These are phyloP conservation scores for Buxus sempervirens DNA, from an alignment of 164 flowering plant genomes.

Conservation along the genomic window DNA sequence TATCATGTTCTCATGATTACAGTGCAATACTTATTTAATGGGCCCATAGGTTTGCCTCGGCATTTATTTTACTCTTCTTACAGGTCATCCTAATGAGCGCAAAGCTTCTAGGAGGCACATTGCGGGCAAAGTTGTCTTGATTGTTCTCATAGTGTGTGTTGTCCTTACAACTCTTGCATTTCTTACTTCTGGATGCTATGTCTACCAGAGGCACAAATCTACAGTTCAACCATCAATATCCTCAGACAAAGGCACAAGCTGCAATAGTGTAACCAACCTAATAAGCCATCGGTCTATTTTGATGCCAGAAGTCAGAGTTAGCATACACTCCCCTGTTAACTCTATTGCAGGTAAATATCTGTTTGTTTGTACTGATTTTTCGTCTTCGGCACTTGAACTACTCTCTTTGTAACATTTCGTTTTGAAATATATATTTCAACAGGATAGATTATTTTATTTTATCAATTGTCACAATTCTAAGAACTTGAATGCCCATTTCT, in stretches of 20 bases:
- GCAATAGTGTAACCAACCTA: constrained; percentile 66
- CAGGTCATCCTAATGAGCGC: constrained; percentile 41
- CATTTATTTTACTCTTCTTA: constrained; percentile 18
- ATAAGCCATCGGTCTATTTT: constrained; percentile 48
- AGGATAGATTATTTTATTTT: not conserved
- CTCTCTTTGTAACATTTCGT: not conserved
- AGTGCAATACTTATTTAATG: not conserved
- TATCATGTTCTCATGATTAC: no score
- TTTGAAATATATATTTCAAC: not conserved
- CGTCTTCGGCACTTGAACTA: not conserved
- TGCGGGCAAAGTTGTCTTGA: constrained; percentile 49
- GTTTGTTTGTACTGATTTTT: not conserved
- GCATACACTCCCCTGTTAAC: constrained; percentile 28
- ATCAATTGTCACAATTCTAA: not conserved
- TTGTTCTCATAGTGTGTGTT: constrained; percentile 57
- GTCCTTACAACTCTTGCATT: constrained; percentile 57
- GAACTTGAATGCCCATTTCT: not conserved
- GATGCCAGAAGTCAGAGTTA: constrained; percentile 32
- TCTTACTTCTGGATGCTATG: constrained; percentile 53
- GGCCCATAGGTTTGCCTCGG: not conserved
- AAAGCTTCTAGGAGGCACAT: constrained; percentile 38
- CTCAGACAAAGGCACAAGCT: constrained; percentile 66
- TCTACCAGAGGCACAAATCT: constrained; percentile 48
- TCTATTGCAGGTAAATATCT: constrained; percentile 44
- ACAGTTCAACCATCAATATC: constrained; percentile 38